Percentiles rank a stretch among this genome's conserved stretches.
These are phyloP conservation scores for Rhizophagus clarus DNA, from an alignment of 192 early-diverging fungal genomes.

Conservation along the genomic window DNA sequence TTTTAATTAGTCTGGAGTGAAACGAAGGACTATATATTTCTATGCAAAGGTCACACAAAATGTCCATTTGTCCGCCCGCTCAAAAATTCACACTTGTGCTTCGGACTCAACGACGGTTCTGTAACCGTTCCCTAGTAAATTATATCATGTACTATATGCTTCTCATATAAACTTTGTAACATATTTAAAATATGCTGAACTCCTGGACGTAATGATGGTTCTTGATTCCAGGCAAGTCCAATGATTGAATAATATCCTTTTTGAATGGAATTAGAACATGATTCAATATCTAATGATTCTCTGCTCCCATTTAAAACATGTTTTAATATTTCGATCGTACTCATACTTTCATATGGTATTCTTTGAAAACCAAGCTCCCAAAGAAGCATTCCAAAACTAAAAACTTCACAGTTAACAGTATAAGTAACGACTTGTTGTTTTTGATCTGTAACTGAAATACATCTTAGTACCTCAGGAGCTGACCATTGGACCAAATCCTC, in stretches of 20 bases:
- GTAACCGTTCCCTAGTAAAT: too few relatives aligned
- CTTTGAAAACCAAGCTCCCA: constrained; percentile 7
- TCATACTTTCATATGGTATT: not conserved
- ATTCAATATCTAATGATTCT: not conserved
- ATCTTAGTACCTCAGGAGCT: constrained; percentile 15
- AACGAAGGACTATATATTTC: too few relatives aligned
- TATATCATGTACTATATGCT: too few relatives aligned
- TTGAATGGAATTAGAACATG: not conserved
- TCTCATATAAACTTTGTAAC: too few relatives aligned
- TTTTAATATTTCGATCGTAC: not conserved
- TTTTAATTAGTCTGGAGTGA: too few relatives aligned
- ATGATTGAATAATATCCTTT: too few relatives aligned
- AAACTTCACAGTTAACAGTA: constrained; percentile 29
- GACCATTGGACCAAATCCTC: not conserved
- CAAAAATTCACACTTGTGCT: too few relatives aligned
- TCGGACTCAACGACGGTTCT: too few relatives aligned
- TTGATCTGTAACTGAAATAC: not conserved
- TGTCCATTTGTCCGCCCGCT: too few relatives aligned
- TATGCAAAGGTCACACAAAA: too few relatives aligned
- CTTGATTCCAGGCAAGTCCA: constrained; percentile 4
- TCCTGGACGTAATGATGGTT: not conserved
- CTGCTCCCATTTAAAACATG: constrained; percentile 14
- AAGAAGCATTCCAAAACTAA: constrained; percentile 21
- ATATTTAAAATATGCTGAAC: not conserved
- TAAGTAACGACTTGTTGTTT: not conserved